A percentile compares a stretch with the other conserved stretches of the same genome.
These are phyloP conservation scores for Carnegiea gigantea DNA, from an alignment of 179 eudicot species.

Conservation along the genomic window DNA sequence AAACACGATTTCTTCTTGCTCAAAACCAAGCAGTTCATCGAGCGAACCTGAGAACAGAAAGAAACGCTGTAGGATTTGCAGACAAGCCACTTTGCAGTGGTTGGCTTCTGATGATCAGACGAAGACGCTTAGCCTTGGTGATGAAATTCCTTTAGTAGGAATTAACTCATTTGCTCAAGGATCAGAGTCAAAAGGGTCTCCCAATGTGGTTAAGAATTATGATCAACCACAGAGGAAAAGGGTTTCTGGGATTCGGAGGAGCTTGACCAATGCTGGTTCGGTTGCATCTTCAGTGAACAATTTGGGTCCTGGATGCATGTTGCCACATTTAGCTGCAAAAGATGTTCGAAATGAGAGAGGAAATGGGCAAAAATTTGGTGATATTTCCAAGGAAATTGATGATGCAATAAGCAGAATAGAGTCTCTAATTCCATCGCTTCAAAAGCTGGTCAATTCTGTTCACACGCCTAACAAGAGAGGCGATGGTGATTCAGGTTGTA, in stretches of 20 bases:
- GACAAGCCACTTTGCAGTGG: conserved; percentile 23
- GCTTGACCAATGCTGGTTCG: conserved; percentile 19
- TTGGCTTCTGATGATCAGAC: conserved; percentile 18
- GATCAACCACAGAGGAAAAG: conserved; percentile 17
- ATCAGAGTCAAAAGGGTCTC: conserved; percentile 6
- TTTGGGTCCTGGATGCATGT: not conserved
- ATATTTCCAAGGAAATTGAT: conserved; percentile 44
- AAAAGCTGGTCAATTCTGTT: conserved; percentile 23
- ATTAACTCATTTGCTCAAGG: not conserved
- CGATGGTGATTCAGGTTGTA: conserved; percentile 10
- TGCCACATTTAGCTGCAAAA: conserved; percentile 13
- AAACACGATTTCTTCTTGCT: not conserved
- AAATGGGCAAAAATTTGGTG: conserved; percentile 18
- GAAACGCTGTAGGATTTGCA: conserved; percentile 41
- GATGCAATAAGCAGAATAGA: conserved; percentile 47
- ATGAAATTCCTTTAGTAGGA: no score
- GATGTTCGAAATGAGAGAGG: conserved; percentile 3
- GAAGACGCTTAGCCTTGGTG: conserved; percentile 1
- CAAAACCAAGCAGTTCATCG: conserved; percentile 21
- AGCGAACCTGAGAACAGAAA: conserved; percentile 30
- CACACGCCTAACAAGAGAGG: conserved; percentile 9
- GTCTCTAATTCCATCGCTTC: conserved; percentile 43
- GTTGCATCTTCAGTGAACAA: conserved; percentile 10
- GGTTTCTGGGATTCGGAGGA: conserved; percentile 2
- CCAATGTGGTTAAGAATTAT: conserved; percentile 8